Base-by-base conservation (phyloP, 179 eudicot species). In the Dionaea muscipula region DNA sequence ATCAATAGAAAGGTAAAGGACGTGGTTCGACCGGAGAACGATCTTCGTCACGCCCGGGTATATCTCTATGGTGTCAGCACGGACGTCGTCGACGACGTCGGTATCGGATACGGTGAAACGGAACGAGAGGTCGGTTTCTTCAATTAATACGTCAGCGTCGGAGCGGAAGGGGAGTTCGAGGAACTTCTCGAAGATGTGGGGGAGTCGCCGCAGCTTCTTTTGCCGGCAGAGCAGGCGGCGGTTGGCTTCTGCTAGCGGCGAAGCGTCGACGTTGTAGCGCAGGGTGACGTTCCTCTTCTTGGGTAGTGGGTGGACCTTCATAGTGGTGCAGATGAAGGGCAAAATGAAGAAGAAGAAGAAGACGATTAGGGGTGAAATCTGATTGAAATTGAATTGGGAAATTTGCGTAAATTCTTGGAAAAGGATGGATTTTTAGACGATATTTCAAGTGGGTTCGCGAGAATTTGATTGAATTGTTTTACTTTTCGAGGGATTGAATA, bases 151-250 rank as follows among this genome's bases (percentile, higher is more conserved):
- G 60, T 85, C 84, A 24, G 93, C 77, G 72, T 81, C 84, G 10
- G 94, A 72, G 49, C 67, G 82, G 52, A 89, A 85, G 2, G 97
- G 95, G 0, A 89, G 89, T 59, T 81, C 93, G 8, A 85, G 80
- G 35, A 89, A 93, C 63, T 79, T 85, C 16, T 76, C 83, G 76
- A 89, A 89, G 71, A 89, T 83, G 75, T 85, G 94, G 0, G 96
- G 95, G 38, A 89, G 84, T 17, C 97, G 68, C 26, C 81, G 78
- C 47, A 89, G 95, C 68, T 81, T 85, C 71, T 81, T 85, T 38
- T 73, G 76, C 13, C 73, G 37, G 47, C 33, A 55, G 59, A 22
- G 46, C 21, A 18, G 65, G 45, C 33, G 63, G 49, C 39, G 56
- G 28, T 17, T 47, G 18, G 39, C 39, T 37, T 55, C 53, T n/a